Evolutionary conservation across 2,329 filamentous ascomycete species (phyloP), one percentile per base, ranked within the genome.

Genomic region (Diaporthe vaccinii): DNA sequence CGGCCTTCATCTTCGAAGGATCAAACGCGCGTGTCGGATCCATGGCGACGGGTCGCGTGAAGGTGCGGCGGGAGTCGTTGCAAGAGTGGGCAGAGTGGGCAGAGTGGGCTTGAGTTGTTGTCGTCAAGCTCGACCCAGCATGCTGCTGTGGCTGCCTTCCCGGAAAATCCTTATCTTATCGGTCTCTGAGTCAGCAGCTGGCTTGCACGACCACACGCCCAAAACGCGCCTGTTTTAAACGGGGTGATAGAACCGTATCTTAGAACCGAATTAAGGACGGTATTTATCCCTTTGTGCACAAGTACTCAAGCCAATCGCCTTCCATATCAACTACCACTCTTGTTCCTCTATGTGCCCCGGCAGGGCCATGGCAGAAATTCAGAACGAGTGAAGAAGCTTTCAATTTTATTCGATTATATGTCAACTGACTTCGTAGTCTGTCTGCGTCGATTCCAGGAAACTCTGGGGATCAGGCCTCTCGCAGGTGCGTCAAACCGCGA

Each of bases 1-100:
- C 84, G n/a, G 86, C 84, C 82, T 90, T 91, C 62, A 90, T 83
- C 57, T 84, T 85, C 25, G 86, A 84, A 4, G 87, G 81, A 71
- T 89, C 84, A 77, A 89, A 89, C 1, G 84, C 34, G 36, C 51
- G 62, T 36, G 67, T 74, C 49, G 75, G 68, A 68, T 73, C 78
- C 78, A 79, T 79, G 49, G 65, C 73, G 31, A 58, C 17, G 20
- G 34, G 36, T 34, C 31, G 57, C 58, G 58, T 36, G n/a, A 55
- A 41, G 46, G 20, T 20, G 34, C 34, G 34, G 49, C n/a, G n/a
- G 34, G 9, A 41, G 15, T 69, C 31, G 46, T 41, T 25, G 46
- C 17, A 53, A 12, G 36, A 10, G 14, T 10, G 65, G 8, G 34
- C 28, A n/a, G n/a, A n/a, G n/a, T n/a, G n/a, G n/a, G n/a, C n/a